Evolutionary conservation across 2,329 filamentous ascomycete species (phyloP).

Genomic region (Daldinia sp.): DNA sequence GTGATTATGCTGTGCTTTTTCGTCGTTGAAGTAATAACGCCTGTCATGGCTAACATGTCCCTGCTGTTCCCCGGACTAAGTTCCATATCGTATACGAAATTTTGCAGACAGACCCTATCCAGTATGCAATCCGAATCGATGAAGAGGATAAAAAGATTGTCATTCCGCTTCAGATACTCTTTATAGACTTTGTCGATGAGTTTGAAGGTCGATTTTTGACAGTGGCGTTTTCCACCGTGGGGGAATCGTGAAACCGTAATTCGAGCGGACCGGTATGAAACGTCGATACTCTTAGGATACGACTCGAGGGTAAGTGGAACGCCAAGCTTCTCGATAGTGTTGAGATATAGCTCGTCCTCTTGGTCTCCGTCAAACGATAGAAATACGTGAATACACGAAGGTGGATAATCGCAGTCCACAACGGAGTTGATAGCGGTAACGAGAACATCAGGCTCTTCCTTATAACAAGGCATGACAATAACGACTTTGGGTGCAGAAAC

Average conservation of each 20-base stretch:
- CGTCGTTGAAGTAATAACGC: conserved; percentile 94
- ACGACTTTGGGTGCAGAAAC: conserved; percentile 90
- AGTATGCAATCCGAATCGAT: conserved; percentile 98
- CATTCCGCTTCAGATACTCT: conserved; percentile 84
- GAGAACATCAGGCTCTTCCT: conserved; percentile 85
- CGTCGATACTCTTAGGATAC: conserved; percentile 90
- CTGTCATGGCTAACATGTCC: conserved; percentile 97
- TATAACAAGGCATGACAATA: conserved; percentile 96
- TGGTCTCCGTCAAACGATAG: conserved; percentile 92
- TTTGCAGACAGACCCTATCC: conserved; percentile 90
- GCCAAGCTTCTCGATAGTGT: conserved; percentile 84
- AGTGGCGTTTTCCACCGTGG: conserved; percentile 92
- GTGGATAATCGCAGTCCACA: conserved; percentile 91
- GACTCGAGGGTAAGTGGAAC: conserved; percentile 78
- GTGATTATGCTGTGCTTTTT: conserved; percentile 89
- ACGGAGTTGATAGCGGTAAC: conserved; percentile 90
- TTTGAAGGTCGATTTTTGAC: conserved; percentile 91
- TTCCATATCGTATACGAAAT: conserved; percentile 99
- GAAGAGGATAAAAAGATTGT: conserved; percentile 94
- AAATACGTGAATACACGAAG: conserved; percentile 92
- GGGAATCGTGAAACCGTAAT: conserved; percentile 92
- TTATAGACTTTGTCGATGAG: conserved; percentile 93
- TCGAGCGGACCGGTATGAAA: conserved; percentile 81
- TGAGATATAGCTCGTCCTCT: conserved; percentile 87
- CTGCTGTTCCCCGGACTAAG: conserved; percentile 89